Evolutionary conservation across 306 rosid genomes (phyloP).

Genomic region (Trichosanthes cucumerina): DNA sequence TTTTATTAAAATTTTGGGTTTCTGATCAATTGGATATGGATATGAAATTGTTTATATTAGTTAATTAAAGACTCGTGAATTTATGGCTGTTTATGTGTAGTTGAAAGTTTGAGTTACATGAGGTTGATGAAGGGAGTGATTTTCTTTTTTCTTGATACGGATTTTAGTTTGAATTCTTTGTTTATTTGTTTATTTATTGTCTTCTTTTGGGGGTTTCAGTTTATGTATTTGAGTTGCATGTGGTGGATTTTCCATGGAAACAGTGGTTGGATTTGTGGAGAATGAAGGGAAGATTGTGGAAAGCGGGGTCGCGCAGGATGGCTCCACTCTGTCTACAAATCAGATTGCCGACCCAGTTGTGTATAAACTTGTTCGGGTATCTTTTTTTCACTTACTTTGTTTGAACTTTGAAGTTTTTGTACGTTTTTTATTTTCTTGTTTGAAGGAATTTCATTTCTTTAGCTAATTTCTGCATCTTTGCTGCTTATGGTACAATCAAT

Average conservation of each 20-base stretch:
- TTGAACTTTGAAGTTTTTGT: neutral
- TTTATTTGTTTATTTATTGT: constrained; percentile 20
- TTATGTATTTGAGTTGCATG: constrained; percentile 82
- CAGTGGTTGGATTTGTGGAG: constrained; percentile 67
- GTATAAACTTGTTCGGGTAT: constrained; percentile 97
- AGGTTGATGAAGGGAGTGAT: neutral
- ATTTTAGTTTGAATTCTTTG: neutral
- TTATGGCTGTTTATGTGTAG: neutral
- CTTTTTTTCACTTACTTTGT: neutral
- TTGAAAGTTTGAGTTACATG: neutral
- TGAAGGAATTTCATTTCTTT: neutral
- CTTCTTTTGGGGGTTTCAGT: constrained; percentile 38
- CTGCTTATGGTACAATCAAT: neutral
- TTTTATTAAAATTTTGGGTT: neutral
- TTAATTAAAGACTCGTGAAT: neutral
- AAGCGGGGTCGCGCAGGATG: constrained; percentile 39
- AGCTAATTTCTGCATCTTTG: neutral
- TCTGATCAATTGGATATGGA: neutral
- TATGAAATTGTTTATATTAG: neutral
- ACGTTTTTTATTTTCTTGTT: neutral
- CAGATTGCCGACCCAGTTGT: constrained; percentile 78
- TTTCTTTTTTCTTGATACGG: neutral
- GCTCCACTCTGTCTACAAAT: constrained; percentile 45
- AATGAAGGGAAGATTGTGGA: constrained; percentile 62
- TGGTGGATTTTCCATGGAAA: constrained; percentile 87